Conservation (phyloP, 2,329 filamentous ascomycete species). For the Colletotrichum sp. region DNA sequence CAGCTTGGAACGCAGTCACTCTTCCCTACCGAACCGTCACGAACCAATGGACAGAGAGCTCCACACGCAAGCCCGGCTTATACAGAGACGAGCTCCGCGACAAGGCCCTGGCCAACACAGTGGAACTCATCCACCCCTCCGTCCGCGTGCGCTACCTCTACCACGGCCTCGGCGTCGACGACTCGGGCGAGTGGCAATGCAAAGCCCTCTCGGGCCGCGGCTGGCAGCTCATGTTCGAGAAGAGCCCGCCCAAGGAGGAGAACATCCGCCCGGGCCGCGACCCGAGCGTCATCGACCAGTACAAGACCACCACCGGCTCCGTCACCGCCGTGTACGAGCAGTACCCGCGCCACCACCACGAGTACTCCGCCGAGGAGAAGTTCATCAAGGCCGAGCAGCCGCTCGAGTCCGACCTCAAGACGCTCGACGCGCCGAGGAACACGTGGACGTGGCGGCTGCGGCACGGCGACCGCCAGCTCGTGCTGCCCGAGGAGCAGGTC, state of each 20-base stretch:
- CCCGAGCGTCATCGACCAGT: neutral
- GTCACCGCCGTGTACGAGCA: slow-evolving; percentile 7
- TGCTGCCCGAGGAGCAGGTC: slow-evolving; percentile 20
- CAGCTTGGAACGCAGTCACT: neutral
- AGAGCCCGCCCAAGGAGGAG: neutral
- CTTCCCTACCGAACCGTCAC: neutral
- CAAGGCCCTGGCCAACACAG: neutral
- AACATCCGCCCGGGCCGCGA: neutral
- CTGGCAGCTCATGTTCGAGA: slow-evolving; percentile 11
- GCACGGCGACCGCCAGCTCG: neutral
- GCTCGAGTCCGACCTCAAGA: slow-evolving; percentile 10
- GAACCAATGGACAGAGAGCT: neutral
- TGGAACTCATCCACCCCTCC: slow-evolving; percentile 34
- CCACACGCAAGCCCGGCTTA: slow-evolving; percentile 24
- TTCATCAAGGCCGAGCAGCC: slow-evolving; percentile 18
- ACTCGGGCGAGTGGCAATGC: slow-evolving; percentile 28
- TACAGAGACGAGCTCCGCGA: slow-evolving; percentile 23
- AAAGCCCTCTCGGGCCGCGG: slow-evolving; percentile 19
- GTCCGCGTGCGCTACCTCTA: slow-evolving; percentile 35
- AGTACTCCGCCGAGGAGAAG: neutral
- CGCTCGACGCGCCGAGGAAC: neutral
- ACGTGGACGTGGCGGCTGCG: slow-evolving; percentile 17
- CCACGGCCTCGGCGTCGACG: slow-evolving; percentile 31
- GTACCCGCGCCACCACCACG: neutral
- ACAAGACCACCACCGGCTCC: neutral